These are phyloP conservation scores for Trichoderma sp. DNA, from an alignment of 2,329 filamentous ascomycete species.

Conservation along the genomic window DNA sequence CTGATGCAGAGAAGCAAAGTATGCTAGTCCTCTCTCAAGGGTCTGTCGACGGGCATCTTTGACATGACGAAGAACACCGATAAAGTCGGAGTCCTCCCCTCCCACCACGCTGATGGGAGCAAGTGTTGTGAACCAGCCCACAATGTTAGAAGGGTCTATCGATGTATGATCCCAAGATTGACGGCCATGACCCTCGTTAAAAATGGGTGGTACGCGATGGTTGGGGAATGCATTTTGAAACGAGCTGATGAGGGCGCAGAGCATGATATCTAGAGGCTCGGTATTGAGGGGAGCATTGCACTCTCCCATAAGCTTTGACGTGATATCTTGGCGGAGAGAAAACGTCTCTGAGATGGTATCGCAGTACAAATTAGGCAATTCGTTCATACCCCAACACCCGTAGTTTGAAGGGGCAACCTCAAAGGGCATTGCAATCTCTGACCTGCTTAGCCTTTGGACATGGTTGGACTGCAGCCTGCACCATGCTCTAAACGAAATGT, in stretches of 20 bases:
- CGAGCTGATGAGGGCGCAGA: constrained; percentile 25
- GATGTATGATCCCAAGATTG: neutral
- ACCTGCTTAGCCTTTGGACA: no score
- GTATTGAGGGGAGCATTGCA: constrained; percentile 14
- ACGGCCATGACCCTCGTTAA: constrained; percentile 30
- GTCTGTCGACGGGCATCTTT: neutral
- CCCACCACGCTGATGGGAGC: neutral
- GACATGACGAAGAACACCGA: neutral
- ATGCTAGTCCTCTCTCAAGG: neutral
- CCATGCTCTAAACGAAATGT: no score
- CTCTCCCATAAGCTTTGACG: constrained; percentile 3
- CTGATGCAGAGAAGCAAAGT: neutral
- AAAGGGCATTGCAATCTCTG: no score
- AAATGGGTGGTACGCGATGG: constrained; percentile 29
- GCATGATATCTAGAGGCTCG: constrained; percentile 18
- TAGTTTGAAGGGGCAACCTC: no score
- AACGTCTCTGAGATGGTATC: neutral
- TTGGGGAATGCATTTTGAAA: constrained; percentile 27
- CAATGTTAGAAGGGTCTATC: neutral
- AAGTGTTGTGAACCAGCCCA: constrained; percentile 4
- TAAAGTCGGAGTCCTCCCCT: neutral
- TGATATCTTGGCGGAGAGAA: neutral
- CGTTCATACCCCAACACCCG: no score
- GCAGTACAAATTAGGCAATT: no score
- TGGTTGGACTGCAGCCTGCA: no score